phyloP scores from a whole-genome alignment of 2,329 filamentous ascomycete genomes.

The Davidsoniella eucalypti region DNA sequence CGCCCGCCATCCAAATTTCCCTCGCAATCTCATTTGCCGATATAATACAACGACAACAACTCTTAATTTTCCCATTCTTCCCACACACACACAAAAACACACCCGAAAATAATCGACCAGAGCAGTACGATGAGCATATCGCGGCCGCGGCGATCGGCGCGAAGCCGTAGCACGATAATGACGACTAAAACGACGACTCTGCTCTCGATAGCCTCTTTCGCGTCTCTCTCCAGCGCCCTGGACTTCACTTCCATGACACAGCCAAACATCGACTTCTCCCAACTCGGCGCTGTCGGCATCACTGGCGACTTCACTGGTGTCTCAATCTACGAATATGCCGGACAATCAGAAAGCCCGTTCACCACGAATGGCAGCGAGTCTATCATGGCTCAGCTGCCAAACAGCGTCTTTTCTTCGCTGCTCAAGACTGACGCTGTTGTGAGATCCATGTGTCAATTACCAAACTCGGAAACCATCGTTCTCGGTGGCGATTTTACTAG shows the following conservation, averaged over 20 bases:
- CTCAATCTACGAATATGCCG: conserved; percentile 73
- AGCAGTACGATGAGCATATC: conserved; percentile 10
- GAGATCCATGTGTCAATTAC: conserved; percentile 62
- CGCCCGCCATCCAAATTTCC: conserved; percentile 11
- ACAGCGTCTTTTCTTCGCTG: conserved; percentile 63
- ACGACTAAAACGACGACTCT: conserved; percentile 4
- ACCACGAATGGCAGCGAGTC: conserved; percentile 65
- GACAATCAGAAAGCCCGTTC: conserved; percentile 53
- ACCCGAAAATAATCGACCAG: not conserved
- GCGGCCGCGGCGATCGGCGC: conserved; percentile 9
- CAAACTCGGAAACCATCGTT: conserved; percentile 54
- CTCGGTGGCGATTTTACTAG: conserved; percentile 94
- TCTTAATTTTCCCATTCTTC: not conserved
- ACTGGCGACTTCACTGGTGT: conserved; percentile 83
- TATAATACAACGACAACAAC: not conserved
- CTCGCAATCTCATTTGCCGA: not conserved
- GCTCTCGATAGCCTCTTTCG: conserved; percentile 11
- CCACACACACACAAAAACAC: not conserved
- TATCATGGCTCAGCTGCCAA: conserved; percentile 66
- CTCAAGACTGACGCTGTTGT: conserved; percentile 71
- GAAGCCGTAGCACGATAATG: conserved; percentile 3
- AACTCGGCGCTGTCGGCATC: conserved; percentile 69
- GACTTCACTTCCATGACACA: conserved; percentile 46
- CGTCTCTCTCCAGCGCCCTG: conserved; percentile 25
- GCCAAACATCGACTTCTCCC: conserved; percentile 59